A percentile compares a stretch with the other conserved stretches of the same genome.
Evolutionary conservation across 768 basidiomycete species (phyloP).

Genomic region (Leccinum rimulosum): DNA sequence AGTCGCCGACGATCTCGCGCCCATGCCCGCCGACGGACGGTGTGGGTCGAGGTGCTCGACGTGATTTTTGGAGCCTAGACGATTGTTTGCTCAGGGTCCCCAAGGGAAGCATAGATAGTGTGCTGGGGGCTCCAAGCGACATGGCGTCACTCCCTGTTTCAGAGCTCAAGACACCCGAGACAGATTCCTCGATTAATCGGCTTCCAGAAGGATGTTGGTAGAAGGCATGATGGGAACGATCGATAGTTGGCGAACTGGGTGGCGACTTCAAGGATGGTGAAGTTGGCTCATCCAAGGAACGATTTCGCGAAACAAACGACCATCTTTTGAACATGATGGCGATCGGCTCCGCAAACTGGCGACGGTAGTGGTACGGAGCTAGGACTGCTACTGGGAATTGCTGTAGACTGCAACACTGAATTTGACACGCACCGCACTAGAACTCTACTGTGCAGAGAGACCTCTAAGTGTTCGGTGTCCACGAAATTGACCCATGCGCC

Average conservation of each 20-base stretch:
- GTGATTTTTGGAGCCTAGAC: slow-evolving; percentile 20
- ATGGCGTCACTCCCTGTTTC: slow-evolving; percentile 24
- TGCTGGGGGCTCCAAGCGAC: slow-evolving; percentile 5
- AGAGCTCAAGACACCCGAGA: slow-evolving; percentile 27
- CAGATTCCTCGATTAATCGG: slow-evolving; percentile 26
- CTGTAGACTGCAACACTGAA: neutral
- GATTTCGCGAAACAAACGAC: slow-evolving; percentile 1
- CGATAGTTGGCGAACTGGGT: slow-evolving; percentile 15
- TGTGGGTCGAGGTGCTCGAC: slow-evolving; percentile 2
- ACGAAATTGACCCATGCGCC: neutral
- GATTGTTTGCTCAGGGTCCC: slow-evolving; percentile 1
- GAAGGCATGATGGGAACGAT: neutral
- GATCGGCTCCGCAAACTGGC: neutral
- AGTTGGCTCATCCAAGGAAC: slow-evolving; percentile 1
- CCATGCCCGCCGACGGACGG: neutral
- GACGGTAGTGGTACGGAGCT: neutral
- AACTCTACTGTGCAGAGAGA: neutral
- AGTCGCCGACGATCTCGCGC: neutral
- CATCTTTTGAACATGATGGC: slow-evolving; percentile 19
- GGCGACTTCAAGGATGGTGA: slow-evolving; percentile 13
- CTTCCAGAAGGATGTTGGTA: slow-evolving; percentile 26
- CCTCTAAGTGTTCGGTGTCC: neutral
- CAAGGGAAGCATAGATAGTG: slow-evolving; percentile 4
- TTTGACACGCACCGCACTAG: neutral
- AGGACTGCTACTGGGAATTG: neutral